Evolutionary conservation across 306 rosid genomes (phyloP), one percentile per base, ranked within the genome.

Genomic region (Ormosia emarginata): DNA sequence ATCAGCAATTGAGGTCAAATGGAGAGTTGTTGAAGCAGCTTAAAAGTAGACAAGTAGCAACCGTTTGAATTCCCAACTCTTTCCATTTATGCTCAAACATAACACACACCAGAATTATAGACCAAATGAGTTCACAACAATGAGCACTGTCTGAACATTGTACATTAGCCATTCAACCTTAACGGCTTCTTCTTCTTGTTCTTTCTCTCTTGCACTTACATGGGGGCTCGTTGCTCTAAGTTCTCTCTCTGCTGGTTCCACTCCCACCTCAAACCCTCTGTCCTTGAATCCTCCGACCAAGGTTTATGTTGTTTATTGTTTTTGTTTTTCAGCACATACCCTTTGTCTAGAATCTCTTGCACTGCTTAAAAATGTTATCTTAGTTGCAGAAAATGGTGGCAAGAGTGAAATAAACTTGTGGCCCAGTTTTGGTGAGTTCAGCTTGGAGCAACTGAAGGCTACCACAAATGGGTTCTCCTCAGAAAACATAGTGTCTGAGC

Each of bases 211-310:
- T 14, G 3, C 61, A 43, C 15, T 75, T 73, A 30, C 36, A 94
- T 94, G 98, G 97, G 98, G 86, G 95, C 92, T 80, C 89, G 95
- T 78, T 94, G 98, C 91, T 94, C 98, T 63, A 94, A 88, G 86
- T 91, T 92, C 92, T 94, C 94, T 14, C 71, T 92, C 74, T 92
- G 98, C 77, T 94, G 98, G 96, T 87, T 92, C 87, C 87, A 88
- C 65, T 85, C 93, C 62, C 93, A 91, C 88, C 93, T 92, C 82
- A 94, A 90, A 71, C 78, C 97, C 74, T 88, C 97, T 85, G 95
- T 88, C 17, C 87, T 87, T 86, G 98, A 91, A 67, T 83, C 98
- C 74, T 74, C 97, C 75, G 98, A 94, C 79, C 88, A 85, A 79
- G 98, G 98, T 92, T 84, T 41, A 74, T 68, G 15, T 49, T 29